phyloP scores from a whole-genome alignment of 2,329 filamentous ascomycete species.

The Lecanosticta acicola region DNA sequence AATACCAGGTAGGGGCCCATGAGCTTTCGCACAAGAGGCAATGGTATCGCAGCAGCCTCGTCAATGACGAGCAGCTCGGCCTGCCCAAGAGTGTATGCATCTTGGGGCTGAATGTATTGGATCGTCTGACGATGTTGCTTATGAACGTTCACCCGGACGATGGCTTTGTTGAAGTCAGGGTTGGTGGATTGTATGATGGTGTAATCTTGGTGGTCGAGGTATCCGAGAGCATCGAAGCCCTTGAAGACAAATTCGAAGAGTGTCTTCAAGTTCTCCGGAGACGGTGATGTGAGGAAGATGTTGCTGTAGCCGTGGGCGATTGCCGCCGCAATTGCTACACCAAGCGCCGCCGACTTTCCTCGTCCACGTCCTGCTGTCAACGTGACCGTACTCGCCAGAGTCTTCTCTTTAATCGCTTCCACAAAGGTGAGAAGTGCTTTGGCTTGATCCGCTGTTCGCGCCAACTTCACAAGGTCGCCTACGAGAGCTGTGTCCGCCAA shows the following conservation, averaged over 20 bases:
- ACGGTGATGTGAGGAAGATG: constrained; percentile 97
- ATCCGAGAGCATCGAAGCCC: constrained; percentile 89
- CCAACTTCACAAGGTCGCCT: constrained; percentile 74
- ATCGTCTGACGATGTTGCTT: constrained; percentile 94
- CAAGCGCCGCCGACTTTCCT: constrained; percentile 93
- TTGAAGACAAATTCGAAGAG: constrained; percentile 98
- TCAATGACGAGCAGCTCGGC: constrained; percentile 95
- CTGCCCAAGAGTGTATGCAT: constrained; percentile 89
- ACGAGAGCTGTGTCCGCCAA: constrained; percentile 80
- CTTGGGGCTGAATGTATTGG: constrained; percentile 95
- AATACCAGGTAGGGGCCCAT: constrained; percentile 97
- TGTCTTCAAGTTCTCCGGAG: constrained; percentile 96
- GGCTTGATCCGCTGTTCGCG: constrained; percentile 89
- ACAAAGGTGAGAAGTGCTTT: constrained; percentile 96
- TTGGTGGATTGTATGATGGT: constrained; percentile 98
- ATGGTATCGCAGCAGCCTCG: constrained; percentile 91
- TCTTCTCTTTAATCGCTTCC: constrained; percentile 94
- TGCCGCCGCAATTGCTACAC: constrained; percentile 88
- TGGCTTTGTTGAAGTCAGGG: constrained; percentile 97
- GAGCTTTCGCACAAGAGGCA: constrained; percentile 85
- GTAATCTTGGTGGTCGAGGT: constrained; percentile 93
- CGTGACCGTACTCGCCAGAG: constrained; percentile 84
- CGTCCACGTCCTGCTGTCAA: constrained; percentile 89
- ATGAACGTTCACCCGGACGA: constrained; percentile 94
- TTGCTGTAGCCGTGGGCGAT: constrained; percentile 97